These are phyloP conservation scores for Tripterygium wilfordii DNA, from an alignment of 177 flowering plant genomes.

Conservation along the genomic window DNA sequence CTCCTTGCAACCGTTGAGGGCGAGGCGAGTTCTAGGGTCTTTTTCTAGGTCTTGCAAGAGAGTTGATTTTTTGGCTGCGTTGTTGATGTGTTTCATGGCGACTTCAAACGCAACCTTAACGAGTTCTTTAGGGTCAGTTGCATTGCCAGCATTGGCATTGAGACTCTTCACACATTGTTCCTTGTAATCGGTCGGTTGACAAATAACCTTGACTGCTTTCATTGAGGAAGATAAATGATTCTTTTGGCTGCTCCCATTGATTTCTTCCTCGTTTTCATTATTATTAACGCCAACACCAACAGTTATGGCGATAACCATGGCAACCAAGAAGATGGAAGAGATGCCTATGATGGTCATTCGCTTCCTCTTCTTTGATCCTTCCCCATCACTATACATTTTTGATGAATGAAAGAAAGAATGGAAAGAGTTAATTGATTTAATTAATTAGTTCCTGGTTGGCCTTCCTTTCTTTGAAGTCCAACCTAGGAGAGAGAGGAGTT, in stretches of 20 bases:
- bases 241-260: neutral
- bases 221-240: constrained; percentile 10
- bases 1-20: constrained; percentile 39
- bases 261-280: neutral
- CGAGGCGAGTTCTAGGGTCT: constrained; percentile 30
- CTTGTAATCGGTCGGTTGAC: constrained; percentile 24
- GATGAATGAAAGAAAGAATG: too few relatives aligned
- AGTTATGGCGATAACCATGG: constrained; percentile 28
- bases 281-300: constrained; percentile 7
- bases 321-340: constrained; percentile 22
- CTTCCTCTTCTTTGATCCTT: constrained; percentile 20
- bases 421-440: too few relatives aligned
- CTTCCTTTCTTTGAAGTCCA: too few relatives aligned
- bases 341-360: constrained; percentile 13
- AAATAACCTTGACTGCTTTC: constrained; percentile 25
- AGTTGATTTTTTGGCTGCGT: constrained; percentile 22
- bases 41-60: constrained; percentile 22
- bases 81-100: constrained; percentile 14
- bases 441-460: too few relatives aligned
- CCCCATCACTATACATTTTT: too few relatives aligned
- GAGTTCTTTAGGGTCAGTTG: constrained; percentile 35
- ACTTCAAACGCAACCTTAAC: constrained; percentile 23
- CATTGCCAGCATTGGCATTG: constrained; percentile 5
- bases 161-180: constrained; percentile 26
- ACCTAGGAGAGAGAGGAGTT: too few relatives aligned